Base-by-base conservation (phyloP, 2,329 filamentous ascomycete genomes). In the Elsinoe necatrix region DNA sequence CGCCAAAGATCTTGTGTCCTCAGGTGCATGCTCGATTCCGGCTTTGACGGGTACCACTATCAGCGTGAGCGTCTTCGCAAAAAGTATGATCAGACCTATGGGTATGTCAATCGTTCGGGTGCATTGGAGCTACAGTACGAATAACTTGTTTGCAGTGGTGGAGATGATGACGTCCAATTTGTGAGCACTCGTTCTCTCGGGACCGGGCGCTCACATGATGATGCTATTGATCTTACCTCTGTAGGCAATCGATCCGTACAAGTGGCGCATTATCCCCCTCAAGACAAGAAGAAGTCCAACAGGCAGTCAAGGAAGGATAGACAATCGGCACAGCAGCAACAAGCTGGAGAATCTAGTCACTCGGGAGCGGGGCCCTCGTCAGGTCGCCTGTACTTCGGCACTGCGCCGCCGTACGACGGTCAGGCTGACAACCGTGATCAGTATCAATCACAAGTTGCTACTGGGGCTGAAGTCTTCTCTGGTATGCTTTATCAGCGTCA, bases 41-140 rank as follows among this genome's bases (percentile, higher is more conserved):
- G 95, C 65, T 97, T 95, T 69, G 78, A 79, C 4, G 81, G 82
- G 1, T 95, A 95, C 66, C 74, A 80, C 18, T 69, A 76, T 41
- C 88, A 95, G 68, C 81, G 90, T 54, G 73, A 79, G 11, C 85
- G 79, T 61, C 72, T 91, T 7, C 73, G 74, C 54, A 71, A 21
- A 35, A 50, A 58, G 23, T 57, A 56, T 37, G 55, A 59, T 16
- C 7, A 45, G 12, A 14, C 35, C 27, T 34, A 55, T 54, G 55
- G 57, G 57, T 61, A 59, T 55, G 57, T 56, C 42, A 48, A 47
- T n/a, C 27, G 20, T 16, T 52, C 48, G 9, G 2, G 14, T 31
- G 18, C 20, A 8, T 37, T 9, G 3, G 41, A 20, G 29, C 39
- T 47, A 31, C 25, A 34, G 54, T 47, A 31, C 54, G 37, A 56